These are phyloP conservation scores for Candida tammaniensis DNA, from an alignment of 805 yeast genomes.

Conservation along the genomic window DNA sequence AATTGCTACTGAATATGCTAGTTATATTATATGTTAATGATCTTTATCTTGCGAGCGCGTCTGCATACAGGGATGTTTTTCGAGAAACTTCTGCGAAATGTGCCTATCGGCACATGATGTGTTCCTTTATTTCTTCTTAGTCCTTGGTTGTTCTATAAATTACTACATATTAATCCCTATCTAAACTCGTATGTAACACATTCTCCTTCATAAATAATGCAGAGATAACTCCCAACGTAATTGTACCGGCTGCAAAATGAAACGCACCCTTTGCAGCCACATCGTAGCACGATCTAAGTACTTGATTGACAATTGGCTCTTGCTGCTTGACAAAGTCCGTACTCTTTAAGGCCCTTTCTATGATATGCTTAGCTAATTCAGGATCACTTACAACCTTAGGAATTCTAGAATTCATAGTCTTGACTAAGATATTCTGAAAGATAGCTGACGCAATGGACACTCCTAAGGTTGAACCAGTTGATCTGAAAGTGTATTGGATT, in stretches of 20 bases:
- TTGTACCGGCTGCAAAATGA: conserved; percentile 41
- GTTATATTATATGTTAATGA: too few relatives aligned
- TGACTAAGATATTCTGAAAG: conserved; percentile 49
- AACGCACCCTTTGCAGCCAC: conserved; percentile 54
- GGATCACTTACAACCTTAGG: conserved; percentile 25
- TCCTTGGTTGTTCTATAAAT: too few relatives aligned
- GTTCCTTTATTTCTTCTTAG: too few relatives aligned
- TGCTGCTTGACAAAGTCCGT: conserved; percentile 48
- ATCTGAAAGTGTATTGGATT: conserved; percentile 83
- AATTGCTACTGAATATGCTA: too few relatives aligned
- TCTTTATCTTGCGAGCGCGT: not conserved
- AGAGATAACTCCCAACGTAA: conserved; percentile 38
- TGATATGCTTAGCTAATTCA: conserved; percentile 39
- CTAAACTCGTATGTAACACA: conserved; percentile 50
- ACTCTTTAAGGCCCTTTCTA: conserved; percentile 52
- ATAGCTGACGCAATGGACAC: conserved; percentile 67
- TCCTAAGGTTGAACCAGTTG: conserved; percentile 84
- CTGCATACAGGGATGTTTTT: not conserved
- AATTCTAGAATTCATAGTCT: conserved; percentile 17
- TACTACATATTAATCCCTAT: conserved; percentile 32
- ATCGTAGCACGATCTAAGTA: conserved; percentile 44
- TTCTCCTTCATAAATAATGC: conserved; percentile 56
- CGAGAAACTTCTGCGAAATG: too few relatives aligned
- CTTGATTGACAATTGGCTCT: conserved; percentile 29
- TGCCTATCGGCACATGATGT: too few relatives aligned